phyloP scores from a whole-genome alignment of 805 yeast species.

The Teunomyces atbi region DNA sequence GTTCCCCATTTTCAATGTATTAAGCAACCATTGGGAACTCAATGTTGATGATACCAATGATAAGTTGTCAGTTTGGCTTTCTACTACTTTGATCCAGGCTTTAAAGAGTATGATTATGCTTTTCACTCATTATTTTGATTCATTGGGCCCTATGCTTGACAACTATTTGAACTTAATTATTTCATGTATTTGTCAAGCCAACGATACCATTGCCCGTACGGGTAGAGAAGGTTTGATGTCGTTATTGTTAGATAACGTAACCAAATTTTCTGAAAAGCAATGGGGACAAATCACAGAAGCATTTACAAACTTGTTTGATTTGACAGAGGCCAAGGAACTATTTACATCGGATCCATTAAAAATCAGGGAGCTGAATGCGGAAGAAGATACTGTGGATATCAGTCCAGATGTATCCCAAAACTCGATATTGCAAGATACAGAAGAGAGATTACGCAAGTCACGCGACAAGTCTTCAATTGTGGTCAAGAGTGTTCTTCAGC shows the following conservation, averaged over 20 bases:
- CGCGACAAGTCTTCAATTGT: conserved; percentile 74
- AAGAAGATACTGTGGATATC: conserved; percentile 29
- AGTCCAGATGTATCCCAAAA: conserved; percentile 9
- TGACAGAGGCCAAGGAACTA: conserved; percentile 84
- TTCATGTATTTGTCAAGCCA: conserved; percentile 93
- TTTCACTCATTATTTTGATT: conserved; percentile 77
- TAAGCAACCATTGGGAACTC: conserved; percentile 73
- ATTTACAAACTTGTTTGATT: conserved; percentile 66
- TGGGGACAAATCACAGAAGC: conserved; percentile 73
- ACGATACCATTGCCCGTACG: conserved; percentile 93
- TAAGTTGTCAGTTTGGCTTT: conserved; percentile 91
- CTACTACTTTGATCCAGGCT: conserved; percentile 95
- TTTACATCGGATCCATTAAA: conserved; percentile 59
- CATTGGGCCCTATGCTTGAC: conserved; percentile 69
- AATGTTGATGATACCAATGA: conserved; percentile 66
- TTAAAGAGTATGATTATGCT: conserved; percentile 81
- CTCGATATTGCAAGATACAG: conserved; percentile 26
- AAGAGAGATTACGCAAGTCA: conserved; percentile 40
- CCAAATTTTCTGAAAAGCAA: conserved; percentile 59
- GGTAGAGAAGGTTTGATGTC: conserved; percentile 88
- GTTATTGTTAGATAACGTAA: conserved; percentile 71
- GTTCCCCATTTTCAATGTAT: conserved; percentile 86
- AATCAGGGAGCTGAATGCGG: conserved; percentile 6
- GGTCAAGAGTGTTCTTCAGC: conserved; percentile 86
- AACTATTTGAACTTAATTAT: conserved; percentile 76